These are phyloP conservation scores for Curvularia lunata DNA, from an alignment of 2,329 filamentous ascomycete species.

Conservation along the genomic window DNA sequence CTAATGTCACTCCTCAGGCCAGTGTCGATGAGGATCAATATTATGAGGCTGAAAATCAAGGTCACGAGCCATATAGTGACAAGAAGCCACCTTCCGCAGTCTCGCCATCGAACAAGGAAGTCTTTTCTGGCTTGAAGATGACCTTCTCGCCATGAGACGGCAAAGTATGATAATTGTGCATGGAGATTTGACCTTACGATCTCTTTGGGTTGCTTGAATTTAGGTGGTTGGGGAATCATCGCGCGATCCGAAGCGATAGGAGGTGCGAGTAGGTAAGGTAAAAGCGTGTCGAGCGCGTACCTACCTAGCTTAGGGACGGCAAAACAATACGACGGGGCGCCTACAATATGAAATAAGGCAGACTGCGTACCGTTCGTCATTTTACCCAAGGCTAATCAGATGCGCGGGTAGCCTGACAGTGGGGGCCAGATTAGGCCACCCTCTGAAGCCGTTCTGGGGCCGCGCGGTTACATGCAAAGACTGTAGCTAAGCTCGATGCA, in stretches of 20 bases:
- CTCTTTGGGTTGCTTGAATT: background rate
- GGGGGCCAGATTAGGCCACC: too few species aligned
- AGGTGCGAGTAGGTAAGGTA: background rate
- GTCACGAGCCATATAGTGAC: background rate
- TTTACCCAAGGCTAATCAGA: too few species aligned
- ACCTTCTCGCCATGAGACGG: background rate
- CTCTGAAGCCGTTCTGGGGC: too few species aligned
- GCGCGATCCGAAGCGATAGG: background rate
- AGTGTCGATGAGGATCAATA: background rate
- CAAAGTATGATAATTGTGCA: background rate
- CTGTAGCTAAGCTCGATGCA: background rate
- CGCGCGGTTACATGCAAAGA: background rate
- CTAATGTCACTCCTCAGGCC: background rate
- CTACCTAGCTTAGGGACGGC: background rate
- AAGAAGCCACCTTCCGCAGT: constrained; percentile 3
- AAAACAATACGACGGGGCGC: background rate
- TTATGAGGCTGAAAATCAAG: background rate
- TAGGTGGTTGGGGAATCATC: background rate
- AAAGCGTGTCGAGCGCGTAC: background rate
- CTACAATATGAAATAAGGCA: too few species aligned
- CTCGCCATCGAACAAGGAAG: constrained; percentile 6
- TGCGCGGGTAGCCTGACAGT: too few species aligned
- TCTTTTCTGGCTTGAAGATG: constrained; percentile 11
- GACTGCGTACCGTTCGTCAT: too few species aligned
- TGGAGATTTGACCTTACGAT: background rate